phyloP scores from a whole-genome alignment of 257 asterid species.

The Gentiana dahurica region DNA sequence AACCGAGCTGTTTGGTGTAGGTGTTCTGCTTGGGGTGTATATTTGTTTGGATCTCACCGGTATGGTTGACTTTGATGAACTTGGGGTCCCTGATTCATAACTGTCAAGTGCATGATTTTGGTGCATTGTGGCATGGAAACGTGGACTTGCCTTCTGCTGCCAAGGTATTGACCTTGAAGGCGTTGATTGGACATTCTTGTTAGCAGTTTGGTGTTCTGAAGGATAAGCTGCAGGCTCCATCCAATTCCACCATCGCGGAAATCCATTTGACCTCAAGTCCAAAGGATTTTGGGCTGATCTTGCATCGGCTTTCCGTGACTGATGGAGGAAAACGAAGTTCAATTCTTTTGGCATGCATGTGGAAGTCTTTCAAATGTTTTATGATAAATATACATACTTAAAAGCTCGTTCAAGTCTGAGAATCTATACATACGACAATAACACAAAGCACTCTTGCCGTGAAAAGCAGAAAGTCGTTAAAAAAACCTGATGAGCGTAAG shows the following conservation, averaged over 20 bases:
- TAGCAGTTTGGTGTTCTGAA: conserved; percentile 28
- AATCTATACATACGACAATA: no score
- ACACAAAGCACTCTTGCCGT: background rate
- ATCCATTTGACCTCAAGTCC: conserved; percentile 48
- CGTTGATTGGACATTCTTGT: conserved; percentile 25
- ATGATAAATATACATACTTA: no score
- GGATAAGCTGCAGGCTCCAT: conserved; percentile 43
- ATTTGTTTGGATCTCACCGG: conserved; percentile 43
- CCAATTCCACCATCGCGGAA: conserved; percentile 99
- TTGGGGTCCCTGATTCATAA: conserved; percentile 58
- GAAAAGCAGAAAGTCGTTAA: background rate
- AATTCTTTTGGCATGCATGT: background rate
- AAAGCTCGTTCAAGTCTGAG: no score
- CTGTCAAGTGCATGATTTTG: conserved; percentile 22
- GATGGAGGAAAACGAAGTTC: conserved; percentile 7
- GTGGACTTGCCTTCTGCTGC: conserved; percentile 55
- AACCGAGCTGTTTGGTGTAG: conserved; percentile 25
- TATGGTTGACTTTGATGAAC: conserved; percentile 59
- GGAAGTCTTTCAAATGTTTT: no score
- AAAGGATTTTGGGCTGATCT: conserved; percentile 27
- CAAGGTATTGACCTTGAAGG: conserved; percentile 49
- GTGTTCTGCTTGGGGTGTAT: conserved; percentile 51
- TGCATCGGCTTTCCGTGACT: conserved; percentile 65
- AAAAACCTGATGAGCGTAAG: conserved; percentile 77
- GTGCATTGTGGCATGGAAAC: conserved; percentile 19